A percentile compares a stretch with the other conserved stretches of the same genome.
Evolutionary conservation across 306 rosid genomes (phyloP).

Genomic region (Hylodesmum podocarpum): DNA sequence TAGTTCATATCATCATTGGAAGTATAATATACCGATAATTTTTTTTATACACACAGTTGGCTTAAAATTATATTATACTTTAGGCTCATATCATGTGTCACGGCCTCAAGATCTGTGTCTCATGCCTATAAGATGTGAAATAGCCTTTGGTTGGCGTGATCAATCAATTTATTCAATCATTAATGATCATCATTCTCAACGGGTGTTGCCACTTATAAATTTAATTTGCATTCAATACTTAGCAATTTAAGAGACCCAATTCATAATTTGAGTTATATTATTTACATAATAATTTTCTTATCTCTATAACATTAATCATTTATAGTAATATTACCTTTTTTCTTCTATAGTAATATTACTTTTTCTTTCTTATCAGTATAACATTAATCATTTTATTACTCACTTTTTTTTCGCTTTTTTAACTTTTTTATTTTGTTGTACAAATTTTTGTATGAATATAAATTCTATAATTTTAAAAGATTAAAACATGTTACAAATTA

Average conservation of each 20-base stretch:
- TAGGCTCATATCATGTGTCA: neutral
- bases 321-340: neutral
- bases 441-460: no score
- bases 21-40: neutral
- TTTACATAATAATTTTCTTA: no score
- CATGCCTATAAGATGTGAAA: slow-evolving; percentile 1
- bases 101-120: neutral
- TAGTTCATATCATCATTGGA: slow-evolving; percentile 26
- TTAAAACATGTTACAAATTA: neutral
- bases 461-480: neutral
- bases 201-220: no score
- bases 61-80: neutral
- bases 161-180: neutral
- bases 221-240: no score
- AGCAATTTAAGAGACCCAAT: neutral
- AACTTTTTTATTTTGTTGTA: neutral
- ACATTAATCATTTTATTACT: neutral
- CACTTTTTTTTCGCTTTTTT: neutral
- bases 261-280: neutral
- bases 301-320: neutral
- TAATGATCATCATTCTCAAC: neutral
- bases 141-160: slow-evolving; percentile 27
- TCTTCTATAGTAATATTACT: neutral
- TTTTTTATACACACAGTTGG: neutral
- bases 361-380: neutral